A percentile compares a stretch with the other conserved stretches of the same genome.
phyloP scores from a whole-genome alignment of 169 alveolate genomes.

The Plasmodium vinckei region DNA sequence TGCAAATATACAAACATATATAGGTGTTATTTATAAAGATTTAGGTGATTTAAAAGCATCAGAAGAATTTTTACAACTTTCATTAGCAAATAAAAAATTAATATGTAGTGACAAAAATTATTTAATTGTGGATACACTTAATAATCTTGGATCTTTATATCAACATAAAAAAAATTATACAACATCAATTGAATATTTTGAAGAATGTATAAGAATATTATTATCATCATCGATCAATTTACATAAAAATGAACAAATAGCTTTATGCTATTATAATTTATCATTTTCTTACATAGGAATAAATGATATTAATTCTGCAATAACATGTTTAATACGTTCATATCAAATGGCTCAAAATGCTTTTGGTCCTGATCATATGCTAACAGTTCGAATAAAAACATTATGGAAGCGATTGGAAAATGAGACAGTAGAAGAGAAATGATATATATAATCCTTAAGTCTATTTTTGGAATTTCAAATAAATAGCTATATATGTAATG shows the following conservation, averaged over 20 bases:
- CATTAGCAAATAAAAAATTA: conserved; percentile 69
- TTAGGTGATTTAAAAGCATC: conserved; percentile 59
- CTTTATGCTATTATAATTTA: conserved; percentile 66
- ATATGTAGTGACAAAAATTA: conserved; percentile 40
- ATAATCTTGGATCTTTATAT: conserved; percentile 68
- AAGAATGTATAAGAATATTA: conserved; percentile 58
- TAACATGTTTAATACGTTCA: conserved; percentile 69
- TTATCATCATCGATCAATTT: conserved; percentile 40
- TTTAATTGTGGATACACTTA: conserved; percentile 70
- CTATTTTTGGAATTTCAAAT: no score
- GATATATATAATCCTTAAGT: not conserved
- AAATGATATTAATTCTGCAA: conserved; percentile 53
- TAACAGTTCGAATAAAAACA: conserved; percentile 48
- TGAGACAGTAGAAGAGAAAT: conserved; percentile 8
- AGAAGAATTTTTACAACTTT: conserved; percentile 63
- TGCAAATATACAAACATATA: conserved; percentile 71
- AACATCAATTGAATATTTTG: conserved; percentile 62
- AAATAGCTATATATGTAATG: no score
- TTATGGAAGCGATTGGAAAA: conserved; percentile 23
- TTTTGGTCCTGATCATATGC: conserved; percentile 66
- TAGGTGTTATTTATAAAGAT: conserved; percentile 76
- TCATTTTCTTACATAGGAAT: conserved; percentile 73
- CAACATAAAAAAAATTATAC: conserved; percentile 44
- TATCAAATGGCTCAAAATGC: conserved; percentile 18
- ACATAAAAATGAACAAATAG: conserved; percentile 73